phyloP scores from a whole-genome alignment of 2,329 filamentous ascomycete genomes.

The Chaetomiaceae sp. region DNA sequence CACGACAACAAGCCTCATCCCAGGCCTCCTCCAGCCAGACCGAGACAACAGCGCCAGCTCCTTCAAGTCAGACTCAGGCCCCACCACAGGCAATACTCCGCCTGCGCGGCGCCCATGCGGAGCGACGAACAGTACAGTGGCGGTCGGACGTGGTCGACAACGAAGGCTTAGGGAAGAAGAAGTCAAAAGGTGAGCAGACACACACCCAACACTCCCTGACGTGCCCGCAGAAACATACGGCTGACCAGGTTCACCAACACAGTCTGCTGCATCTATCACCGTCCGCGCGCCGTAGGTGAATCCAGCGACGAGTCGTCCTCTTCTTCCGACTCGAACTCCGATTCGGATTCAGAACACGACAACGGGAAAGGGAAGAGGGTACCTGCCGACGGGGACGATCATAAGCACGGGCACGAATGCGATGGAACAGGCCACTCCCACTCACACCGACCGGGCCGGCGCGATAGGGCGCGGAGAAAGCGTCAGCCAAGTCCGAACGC shows the following conservation, averaged over 20 bases:
- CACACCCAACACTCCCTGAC: neutral
- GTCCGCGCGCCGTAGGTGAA: conserved; percentile 73
- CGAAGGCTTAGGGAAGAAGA: conserved; percentile 89
- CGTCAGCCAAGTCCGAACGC: conserved; percentile 68
- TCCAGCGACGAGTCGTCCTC: conserved; percentile 64
- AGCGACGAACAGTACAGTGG: conserved; percentile 72
- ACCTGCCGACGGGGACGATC: conserved; percentile 27
- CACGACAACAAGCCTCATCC: conserved; percentile 12
- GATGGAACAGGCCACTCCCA: conserved; percentile 23
- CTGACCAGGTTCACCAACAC: conserved; percentile 3
- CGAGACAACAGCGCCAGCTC: conserved; percentile 9
- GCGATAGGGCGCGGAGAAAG: conserved; percentile 35
- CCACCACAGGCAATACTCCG: conserved; percentile 39
- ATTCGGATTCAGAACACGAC: conserved; percentile 42
- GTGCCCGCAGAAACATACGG: neutral
- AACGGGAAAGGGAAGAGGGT: conserved; percentile 24
- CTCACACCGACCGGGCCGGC: conserved; percentile 15
- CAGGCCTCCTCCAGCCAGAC: conserved; percentile 13
- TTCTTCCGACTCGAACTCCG: conserved; percentile 43
- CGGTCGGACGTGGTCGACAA: conserved; percentile 92
- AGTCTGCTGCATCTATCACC: conserved; percentile 99
- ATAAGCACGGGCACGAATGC: conserved; percentile 30
- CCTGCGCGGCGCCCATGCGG: conserved; percentile 43
- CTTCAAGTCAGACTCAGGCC: conserved; percentile 12
- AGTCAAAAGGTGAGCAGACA: conserved; percentile 67